Conservation (phyloP, 768 basidiomycete species). For the Boletus rubescentipes region DNA sequence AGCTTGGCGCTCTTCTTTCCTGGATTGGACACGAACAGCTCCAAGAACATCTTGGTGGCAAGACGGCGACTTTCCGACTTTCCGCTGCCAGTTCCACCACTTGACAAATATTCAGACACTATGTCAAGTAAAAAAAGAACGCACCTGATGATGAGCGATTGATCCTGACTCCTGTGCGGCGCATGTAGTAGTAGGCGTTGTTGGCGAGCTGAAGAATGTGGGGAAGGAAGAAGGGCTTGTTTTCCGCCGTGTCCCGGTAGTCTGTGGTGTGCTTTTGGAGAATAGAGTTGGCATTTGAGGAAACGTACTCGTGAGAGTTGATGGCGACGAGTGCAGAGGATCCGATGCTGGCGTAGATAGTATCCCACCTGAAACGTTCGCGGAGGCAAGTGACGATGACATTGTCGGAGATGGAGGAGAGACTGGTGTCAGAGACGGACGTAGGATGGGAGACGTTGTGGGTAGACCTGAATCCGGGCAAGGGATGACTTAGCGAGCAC, state of each 20-base stretch:
- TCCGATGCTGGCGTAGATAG: conserved; percentile 74
- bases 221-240: conserved; percentile 63
- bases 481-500: no score
- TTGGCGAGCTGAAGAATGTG: conserved; percentile 92
- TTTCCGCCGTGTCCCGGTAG: conserved; percentile 70
- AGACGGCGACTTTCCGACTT: conserved; percentile 90
- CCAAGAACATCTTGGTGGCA: conserved; percentile 90
- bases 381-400: conserved; percentile 81
- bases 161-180: conserved; percentile 91
- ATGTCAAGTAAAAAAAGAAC: not conserved
- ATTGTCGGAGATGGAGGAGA: conserved; percentile 67
- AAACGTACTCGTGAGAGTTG: conserved; percentile 91
- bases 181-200: conserved; percentile 95
- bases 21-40: conserved; percentile 81
- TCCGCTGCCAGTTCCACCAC: conserved; percentile 90
- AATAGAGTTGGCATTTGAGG: conserved; percentile 78
- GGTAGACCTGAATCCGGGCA: no score
- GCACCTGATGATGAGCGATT: conserved; percentile 84
- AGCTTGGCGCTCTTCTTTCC: conserved; percentile 87
- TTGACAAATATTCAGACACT: conserved; percentile 29
- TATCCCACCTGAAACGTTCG: conserved; percentile 83
- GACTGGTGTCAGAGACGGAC: conserved; percentile 58
- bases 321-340: conserved; percentile 76
- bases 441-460: no score
- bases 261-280: conserved; percentile 87